Conservation (phyloP, 2,329 filamentous ascomycete species). For the Fusarium armeniacum region DNA sequence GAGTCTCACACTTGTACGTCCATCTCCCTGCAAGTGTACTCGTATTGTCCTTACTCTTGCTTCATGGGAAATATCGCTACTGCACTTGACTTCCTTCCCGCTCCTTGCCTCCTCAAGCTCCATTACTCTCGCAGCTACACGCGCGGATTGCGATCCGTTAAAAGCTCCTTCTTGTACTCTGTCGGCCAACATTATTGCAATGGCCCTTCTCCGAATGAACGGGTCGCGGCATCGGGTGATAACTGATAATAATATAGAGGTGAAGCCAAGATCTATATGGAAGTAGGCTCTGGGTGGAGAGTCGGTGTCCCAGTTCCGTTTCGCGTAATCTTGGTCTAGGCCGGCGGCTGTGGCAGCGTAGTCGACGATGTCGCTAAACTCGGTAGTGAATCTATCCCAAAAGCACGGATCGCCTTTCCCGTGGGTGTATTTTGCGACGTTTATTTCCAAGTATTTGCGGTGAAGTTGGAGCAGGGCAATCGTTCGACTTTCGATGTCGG, state of each 20-base stretch:
- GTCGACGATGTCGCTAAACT: constrained; percentile 21
- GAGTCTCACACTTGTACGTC: neutral
- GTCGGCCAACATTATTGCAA: constrained; percentile 27
- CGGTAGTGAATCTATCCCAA: constrained; percentile 23
- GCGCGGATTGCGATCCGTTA: constrained; percentile 16
- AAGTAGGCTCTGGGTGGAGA: constrained; percentile 4
- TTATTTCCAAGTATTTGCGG: constrained; percentile 23
- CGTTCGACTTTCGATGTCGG: neutral
- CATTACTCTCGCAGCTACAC: constrained; percentile 24
- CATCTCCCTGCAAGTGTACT: constrained; percentile 4
- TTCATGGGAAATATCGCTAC: constrained; percentile 1
- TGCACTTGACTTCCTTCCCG: constrained; percentile 4
- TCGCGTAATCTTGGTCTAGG: neutral
- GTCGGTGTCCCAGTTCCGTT: neutral
- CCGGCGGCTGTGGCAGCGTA: constrained; percentile 2
- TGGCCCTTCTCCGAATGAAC: constrained; percentile 10
- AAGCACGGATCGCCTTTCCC: constrained; percentile 34
- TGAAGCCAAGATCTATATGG: constrained; percentile 34
- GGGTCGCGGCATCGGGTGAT: constrained; percentile 35
- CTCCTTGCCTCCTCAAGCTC: constrained; percentile 31
- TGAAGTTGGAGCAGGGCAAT: constrained; percentile 31
- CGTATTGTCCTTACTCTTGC: constrained; percentile 25
- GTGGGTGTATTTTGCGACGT: constrained; percentile 18
- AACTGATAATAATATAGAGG: constrained; percentile 15
- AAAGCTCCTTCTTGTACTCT: constrained; percentile 28